Evolutionary conservation across 2,329 filamentous ascomycete genomes (phyloP).

Genomic region (Phoma herbarum): DNA sequence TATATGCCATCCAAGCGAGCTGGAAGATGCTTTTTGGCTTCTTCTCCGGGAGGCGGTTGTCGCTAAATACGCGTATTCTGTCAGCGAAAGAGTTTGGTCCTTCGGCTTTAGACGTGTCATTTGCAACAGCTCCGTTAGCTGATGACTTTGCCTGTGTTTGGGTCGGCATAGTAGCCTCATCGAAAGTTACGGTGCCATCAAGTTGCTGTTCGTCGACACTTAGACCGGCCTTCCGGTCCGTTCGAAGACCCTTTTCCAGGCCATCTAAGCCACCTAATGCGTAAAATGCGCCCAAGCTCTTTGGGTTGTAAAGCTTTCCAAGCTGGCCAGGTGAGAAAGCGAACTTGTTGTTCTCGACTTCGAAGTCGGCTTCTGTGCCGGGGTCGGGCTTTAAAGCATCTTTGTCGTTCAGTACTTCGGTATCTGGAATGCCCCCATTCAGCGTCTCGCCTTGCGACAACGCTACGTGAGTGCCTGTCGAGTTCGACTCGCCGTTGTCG

Average conservation of each 20-base stretch:
- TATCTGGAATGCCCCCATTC: conserved; percentile 54
- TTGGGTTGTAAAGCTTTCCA: conserved; percentile 81
- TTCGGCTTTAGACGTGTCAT: conserved; percentile 12
- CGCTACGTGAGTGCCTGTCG: conserved; percentile 67
- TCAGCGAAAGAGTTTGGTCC: conserved; percentile 61
- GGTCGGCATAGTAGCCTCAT: conserved; percentile 62
- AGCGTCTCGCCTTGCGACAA: conserved; percentile 54
- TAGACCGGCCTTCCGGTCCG: conserved; percentile 70
- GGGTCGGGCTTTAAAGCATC: conserved; percentile 78
- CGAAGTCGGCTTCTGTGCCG: too few relatives aligned
- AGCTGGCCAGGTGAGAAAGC: too few relatives aligned
- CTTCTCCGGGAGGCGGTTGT: conserved; percentile 74
- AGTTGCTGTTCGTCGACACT: conserved; percentile 74
- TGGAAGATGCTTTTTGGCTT: conserved; percentile 75
- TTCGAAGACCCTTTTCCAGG: conserved; percentile 76
- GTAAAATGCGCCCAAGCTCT: conserved; percentile 77
- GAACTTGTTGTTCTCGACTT: too few relatives aligned
- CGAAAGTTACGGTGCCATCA: conserved; percentile 72
- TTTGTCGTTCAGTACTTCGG: conserved; percentile 69
- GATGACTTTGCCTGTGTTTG: conserved; percentile 31
- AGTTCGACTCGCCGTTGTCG: conserved; percentile 62
- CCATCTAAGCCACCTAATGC: conserved; percentile 77
- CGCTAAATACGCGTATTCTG: conserved; percentile 73
- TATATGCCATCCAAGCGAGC: conserved; percentile 82
- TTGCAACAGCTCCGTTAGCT: conserved; percentile 13